phyloP scores from a whole-genome alignment of 768 basidiomycete species.

The Calvatia gigantea region DNA sequence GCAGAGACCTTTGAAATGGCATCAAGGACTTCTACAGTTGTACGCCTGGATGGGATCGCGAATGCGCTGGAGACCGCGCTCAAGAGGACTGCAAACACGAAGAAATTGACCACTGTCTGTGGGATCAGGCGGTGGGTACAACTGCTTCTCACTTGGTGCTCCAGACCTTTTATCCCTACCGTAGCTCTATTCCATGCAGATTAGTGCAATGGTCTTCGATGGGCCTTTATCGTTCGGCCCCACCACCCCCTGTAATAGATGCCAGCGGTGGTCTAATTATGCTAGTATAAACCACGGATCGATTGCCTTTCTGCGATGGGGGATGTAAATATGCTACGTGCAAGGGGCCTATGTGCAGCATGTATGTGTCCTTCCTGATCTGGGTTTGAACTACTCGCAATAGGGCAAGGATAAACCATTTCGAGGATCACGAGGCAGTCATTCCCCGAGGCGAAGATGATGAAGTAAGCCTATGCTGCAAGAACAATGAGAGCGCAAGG shows the following conservation, averaged over 20 bases:
- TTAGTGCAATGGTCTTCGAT: background rate
- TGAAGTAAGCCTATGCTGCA: too few species aligned
- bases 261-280: background rate
- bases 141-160: background rate
- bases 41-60: constrained; percentile 5
- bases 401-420: too few species aligned
- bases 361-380: too few species aligned
- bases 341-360: too few species aligned
- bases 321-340: too few species aligned
- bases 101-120: background rate
- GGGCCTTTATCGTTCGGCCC: background rate
- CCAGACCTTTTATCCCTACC: background rate
- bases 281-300: background rate
- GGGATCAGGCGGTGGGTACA: background rate
- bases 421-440: too few species aligned
- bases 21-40: constrained; percentile 22
- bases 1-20: constrained; percentile 22
- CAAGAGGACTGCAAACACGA: background rate
- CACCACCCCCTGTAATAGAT: background rate
- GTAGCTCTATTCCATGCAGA: background rate
- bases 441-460: too few species aligned
- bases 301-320: background rate
- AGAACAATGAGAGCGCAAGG: too few species aligned
- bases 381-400: too few species aligned
- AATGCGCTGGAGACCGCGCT: constrained; percentile 2